Evolutionary conservation across 768 basidiomycete genomes (phyloP).

Genomic region (Xerocomellus chrysenteron): DNA sequence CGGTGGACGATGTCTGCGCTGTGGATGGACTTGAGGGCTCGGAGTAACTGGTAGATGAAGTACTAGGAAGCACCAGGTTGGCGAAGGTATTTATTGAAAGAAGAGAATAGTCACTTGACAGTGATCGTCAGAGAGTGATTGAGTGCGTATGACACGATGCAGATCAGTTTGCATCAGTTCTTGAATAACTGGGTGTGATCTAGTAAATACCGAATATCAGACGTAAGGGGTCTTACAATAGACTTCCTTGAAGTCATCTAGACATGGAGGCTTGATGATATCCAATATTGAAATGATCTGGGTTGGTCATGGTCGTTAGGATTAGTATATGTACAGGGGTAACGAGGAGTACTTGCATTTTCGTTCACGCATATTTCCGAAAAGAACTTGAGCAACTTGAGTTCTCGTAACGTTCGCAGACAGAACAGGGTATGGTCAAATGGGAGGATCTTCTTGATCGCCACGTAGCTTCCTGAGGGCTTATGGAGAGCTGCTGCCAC

Average conservation of each 20-base stretch:
- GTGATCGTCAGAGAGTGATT: slow-evolving; percentile 88
- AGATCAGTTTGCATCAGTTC: slow-evolving; percentile 91
- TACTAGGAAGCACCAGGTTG: slow-evolving; percentile 44
- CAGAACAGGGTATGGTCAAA: slow-evolving; percentile 95
- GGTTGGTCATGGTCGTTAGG: neutral
- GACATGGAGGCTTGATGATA: slow-evolving; percentile 76
- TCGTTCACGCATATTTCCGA: slow-evolving; percentile 78
- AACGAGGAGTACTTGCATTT: slow-evolving; percentile 48
- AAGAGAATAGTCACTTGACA: slow-evolving; percentile 53
- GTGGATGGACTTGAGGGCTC: slow-evolving; percentile 87
- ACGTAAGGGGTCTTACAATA: slow-evolving; percentile 53
- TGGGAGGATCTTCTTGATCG: slow-evolving; percentile 93
- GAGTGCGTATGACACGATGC: slow-evolving; percentile 89
- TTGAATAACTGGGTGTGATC: slow-evolving; percentile 52
- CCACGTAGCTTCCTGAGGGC: slow-evolving; percentile 79
- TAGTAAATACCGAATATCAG: neutral
- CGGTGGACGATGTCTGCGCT: slow-evolving; percentile 79
- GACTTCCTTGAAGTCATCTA: slow-evolving; percentile 83
- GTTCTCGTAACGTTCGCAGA: slow-evolving; percentile 83
- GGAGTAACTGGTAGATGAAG: slow-evolving; percentile 81
- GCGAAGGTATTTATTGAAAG: neutral
- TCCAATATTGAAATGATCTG: slow-evolving; percentile 93
- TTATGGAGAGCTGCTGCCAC: slow-evolving; percentile 87
- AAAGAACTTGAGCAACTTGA: slow-evolving; percentile 87
- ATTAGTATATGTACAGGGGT: neutral